Base-by-base conservation (phyloP, 2,329 filamentous ascomycete genomes). In the Neoarthrinium moseri region DNA sequence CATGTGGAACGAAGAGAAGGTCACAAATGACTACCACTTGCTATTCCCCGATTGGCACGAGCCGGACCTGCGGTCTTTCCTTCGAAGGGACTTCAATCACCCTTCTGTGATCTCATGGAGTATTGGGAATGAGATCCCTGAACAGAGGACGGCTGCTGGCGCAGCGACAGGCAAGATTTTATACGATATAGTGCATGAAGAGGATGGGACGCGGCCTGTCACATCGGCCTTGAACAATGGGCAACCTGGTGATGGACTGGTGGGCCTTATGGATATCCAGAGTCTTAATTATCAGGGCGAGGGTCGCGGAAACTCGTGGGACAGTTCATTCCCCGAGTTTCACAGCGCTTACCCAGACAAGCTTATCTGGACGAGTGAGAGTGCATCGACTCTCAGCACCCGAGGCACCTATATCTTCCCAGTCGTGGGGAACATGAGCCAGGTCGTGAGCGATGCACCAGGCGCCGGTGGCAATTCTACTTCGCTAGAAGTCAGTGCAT, bases 271-370 rank as follows among this genome's bases (percentile, higher is more conserved):
- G 26, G 76, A 80, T 52, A 62, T 80, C 34, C 58, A 74, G n/a
- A 68, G 70, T 17, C 56, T 80, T 5, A 81, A 81, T 60, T 81
- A 80, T 58, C 77, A 80, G 53, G 77, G 77, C 42, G 73, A 77
- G 41, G 76, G 77, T 3, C 46, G 35, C 6, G 48, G 48, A 30
- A 49, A 46, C 8, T 53, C 51, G 15, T 51, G 49, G 40, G 17
- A 24, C 27, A 43, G 44, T 24, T 46, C 54, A 8, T 78, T 72
- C 52, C 62, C 66, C 1, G 50, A 37, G 43, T 81, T 77, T 60
- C 72, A 73, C 54, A 49, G 54, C 17, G 56, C 55, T 4, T 77
- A 66, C 51, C 74, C 74, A 0, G 55, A 70, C 39, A 78, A 77
- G 58, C 64, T 79, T 57, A 60, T 77, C 48, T 64, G 66, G 50